These are phyloP conservation scores for Ogataea trehaloabstinens DNA, from an alignment of 805 yeast genomes.

Conservation along the genomic window DNA sequence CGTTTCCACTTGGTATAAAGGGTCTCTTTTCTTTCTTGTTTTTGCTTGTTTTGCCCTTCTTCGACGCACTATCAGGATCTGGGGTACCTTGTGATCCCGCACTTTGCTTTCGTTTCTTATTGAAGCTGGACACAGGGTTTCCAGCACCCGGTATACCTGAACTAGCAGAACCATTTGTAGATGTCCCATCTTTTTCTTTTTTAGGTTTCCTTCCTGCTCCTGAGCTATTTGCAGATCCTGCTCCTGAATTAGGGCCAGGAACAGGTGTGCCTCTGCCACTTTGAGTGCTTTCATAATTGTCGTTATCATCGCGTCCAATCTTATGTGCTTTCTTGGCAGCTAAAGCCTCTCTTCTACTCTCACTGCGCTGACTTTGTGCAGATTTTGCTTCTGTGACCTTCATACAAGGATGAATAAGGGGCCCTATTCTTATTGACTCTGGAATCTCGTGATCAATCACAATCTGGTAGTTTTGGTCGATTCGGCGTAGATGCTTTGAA, in stretches of 20 bases:
- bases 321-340: conserved; percentile 75
- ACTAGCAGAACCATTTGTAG: not conserved
- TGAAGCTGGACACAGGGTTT: conserved; percentile 1
- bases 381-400: conserved; percentile 55
- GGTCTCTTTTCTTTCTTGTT: conserved; percentile 19
- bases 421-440: conserved; percentile 70
- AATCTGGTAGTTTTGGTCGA: conserved; percentile 81
- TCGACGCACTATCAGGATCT: conserved; percentile 1
- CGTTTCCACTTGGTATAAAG: not conserved
- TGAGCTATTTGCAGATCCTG: conserved; percentile 3
- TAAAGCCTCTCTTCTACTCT: conserved; percentile 85
- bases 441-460: conserved; percentile 78
- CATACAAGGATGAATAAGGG: conserved; percentile 89
- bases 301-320: conserved; percentile 22
- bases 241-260: conserved; percentile 2
- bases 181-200: conserved; percentile 9
- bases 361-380: conserved; percentile 75
- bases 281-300: conserved; percentile 24
- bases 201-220: conserved; percentile 11
- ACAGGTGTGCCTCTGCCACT: conserved; percentile 14
- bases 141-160: conserved; percentile 1
- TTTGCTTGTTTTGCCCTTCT: conserved; percentile 15
- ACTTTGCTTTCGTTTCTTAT: conserved; percentile 4
- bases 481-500: conserved; percentile 61
- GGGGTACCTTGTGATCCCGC: conserved; percentile 1